Percentiles rank a stretch among this genome's conserved stretches.
These are phyloP conservation scores for Fusarium siculi DNA, from an alignment of 2,329 filamentous ascomycete genomes.

Conservation along the genomic window DNA sequence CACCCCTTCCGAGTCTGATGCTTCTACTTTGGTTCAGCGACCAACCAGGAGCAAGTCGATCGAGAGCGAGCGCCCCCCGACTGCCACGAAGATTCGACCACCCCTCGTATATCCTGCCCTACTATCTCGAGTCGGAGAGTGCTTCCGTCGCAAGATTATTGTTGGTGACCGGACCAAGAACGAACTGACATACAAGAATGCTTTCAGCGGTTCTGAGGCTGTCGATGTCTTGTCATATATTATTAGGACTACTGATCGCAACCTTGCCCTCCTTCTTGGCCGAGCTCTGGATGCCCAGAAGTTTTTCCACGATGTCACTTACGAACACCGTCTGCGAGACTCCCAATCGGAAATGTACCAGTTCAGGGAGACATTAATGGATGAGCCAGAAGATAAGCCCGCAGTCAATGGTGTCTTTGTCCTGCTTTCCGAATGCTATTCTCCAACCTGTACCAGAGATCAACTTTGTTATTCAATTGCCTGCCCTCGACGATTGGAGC, in stretches of 20 bases:
- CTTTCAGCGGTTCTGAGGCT: slow-evolving; percentile 94
- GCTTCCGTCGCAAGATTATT: slow-evolving; percentile 88
- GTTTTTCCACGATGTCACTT: slow-evolving; percentile 99
- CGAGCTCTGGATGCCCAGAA: slow-evolving; percentile 96
- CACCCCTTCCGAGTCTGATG: slow-evolving; percentile 68
- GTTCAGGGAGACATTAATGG: slow-evolving; percentile 91
- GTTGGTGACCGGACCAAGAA: slow-evolving; percentile 94
- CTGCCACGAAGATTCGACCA: slow-evolving; percentile 70
- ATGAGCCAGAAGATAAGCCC: slow-evolving; percentile 77
- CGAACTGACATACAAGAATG: slow-evolving; percentile 95
- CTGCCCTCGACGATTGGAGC: slow-evolving; percentile 90
- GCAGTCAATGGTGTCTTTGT: slow-evolving; percentile 96
- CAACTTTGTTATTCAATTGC: slow-evolving; percentile 98
- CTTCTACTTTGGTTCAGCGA: slow-evolving; percentile 61
- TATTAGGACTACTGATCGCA: slow-evolving; percentile 95
- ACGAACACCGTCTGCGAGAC: slow-evolving; percentile 94
- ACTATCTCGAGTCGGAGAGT: slow-evolving; percentile 91
- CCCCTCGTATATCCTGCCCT: slow-evolving; percentile 94
- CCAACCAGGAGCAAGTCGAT: slow-evolving; percentile 68
- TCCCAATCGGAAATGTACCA: slow-evolving; percentile 96
- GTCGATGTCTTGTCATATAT: slow-evolving; percentile 97
- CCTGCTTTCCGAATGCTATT: slow-evolving; percentile 95
- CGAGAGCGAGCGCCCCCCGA: slow-evolving; percentile 66
- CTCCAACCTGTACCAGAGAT: slow-evolving; percentile 94
- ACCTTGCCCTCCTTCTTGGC: slow-evolving; percentile 89